Evolutionary conservation across 345 rosid species (phyloP).

Genomic region (Hevea brasiliensis): DNA sequence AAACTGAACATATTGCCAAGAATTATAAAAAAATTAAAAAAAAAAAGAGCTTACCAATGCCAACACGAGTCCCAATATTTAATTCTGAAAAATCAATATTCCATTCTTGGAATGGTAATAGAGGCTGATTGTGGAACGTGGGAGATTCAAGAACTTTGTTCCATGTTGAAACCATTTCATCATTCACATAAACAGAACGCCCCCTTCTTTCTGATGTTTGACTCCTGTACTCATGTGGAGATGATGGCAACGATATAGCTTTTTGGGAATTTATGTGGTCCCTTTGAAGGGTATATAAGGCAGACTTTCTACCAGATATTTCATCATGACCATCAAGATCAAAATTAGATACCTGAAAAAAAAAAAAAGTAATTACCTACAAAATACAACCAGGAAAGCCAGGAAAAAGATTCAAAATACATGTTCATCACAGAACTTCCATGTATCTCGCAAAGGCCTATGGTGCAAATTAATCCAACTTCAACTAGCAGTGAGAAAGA

Average conservation of each 20-base stretch:
- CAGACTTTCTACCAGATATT: slow-evolving; percentile 65
- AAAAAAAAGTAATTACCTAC: slow-evolving; percentile 5
- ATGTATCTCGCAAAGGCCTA: not conserved
- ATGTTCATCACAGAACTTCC: not conserved
- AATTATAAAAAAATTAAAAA: not conserved
- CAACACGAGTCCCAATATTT: slow-evolving; percentile 92
- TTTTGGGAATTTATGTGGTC: slow-evolving; percentile 70
- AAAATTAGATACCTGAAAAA: slow-evolving; percentile 57
- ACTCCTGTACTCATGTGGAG: slow-evolving; percentile 74
- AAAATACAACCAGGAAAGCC: slow-evolving; percentile 16
- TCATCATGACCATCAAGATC: slow-evolving; percentile 58
- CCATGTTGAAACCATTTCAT: slow-evolving; percentile 66
- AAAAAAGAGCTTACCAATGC: slow-evolving; percentile 65
- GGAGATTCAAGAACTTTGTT: slow-evolving; percentile 86
- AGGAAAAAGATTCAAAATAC: not conserved
- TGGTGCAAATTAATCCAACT: not conserved
- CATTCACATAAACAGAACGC: slow-evolving; percentile 42
- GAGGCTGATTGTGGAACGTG: slow-evolving; percentile 65
- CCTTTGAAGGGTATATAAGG: slow-evolving; percentile 48
- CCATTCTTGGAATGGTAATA: slow-evolving; percentile 87
- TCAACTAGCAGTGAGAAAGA: not conserved
- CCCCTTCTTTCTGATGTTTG: slow-evolving; percentile 59
- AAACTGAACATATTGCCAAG: slow-evolving; percentile 5
- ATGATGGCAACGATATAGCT: slow-evolving; percentile 91
- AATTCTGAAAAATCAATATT: slow-evolving; percentile 91